These are phyloP conservation scores for Leishmania turanica DNA, from an alignment of 208 protist species.

Conservation along the genomic window DNA sequence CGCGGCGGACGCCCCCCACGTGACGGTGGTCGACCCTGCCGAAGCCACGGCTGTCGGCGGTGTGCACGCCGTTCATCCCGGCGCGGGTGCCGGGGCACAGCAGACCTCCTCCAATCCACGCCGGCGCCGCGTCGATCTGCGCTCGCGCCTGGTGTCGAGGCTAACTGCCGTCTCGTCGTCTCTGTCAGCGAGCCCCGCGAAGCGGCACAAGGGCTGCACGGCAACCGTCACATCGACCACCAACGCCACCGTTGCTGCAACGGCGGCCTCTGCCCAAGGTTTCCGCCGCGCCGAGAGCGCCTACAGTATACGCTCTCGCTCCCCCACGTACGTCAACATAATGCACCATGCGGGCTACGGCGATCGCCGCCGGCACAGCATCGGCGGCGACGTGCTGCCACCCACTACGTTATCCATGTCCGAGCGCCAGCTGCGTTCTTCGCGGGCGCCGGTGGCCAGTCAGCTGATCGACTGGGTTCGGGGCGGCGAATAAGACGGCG, in stretches of 20 bases:
- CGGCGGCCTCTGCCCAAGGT: background rate
- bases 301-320: background rate
- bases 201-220: background rate
- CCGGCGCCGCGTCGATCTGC: slow-evolving; percentile 8
- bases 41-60: background rate
- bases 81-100: background rate
- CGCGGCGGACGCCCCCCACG: background rate
- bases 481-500: background rate
- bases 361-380: slow-evolving; percentile 20
- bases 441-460: slow-evolving; percentile 1
- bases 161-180: background rate
- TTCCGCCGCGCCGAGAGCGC: slow-evolving; percentile 9
- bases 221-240: background rate
- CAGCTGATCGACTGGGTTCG: background rate
- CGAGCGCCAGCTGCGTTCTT: slow-evolving; percentile 1
- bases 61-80: background rate
- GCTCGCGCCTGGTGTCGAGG: background rate
- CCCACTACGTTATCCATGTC: background rate
- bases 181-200: background rate
- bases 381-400: slow-evolving; percentile 5
- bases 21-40: slow-evolving; percentile 7
- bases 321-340: background rate
- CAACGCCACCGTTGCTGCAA: slow-evolving; percentile 6
- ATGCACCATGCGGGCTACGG: background rate
- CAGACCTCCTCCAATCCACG: background rate